These are phyloP conservation scores for Pseudogymnoascus sp. DNA, from an alignment of 2,329 filamentous ascomycete species.

Conservation along the genomic window DNA sequence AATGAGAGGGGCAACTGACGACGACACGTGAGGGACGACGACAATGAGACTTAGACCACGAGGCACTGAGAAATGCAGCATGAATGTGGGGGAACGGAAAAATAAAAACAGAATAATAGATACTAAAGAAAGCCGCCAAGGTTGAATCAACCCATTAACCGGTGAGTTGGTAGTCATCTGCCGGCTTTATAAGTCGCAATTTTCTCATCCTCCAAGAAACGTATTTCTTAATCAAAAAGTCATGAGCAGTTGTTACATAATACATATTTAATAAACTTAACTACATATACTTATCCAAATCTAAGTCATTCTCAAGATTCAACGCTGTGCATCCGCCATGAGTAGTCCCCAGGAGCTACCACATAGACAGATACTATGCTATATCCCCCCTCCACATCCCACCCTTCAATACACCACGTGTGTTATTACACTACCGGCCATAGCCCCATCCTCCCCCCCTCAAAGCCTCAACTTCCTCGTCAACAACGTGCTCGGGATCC, in stretches of 20 bases:
- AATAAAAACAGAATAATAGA: neutral
- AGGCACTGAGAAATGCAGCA: neutral
- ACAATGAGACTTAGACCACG: neutral
- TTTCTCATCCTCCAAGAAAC: neutral
- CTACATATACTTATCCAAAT: neutral
- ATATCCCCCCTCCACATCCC: neutral
- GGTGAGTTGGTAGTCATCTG: neutral
- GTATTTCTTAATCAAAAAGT: neutral
- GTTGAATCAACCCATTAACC: neutral
- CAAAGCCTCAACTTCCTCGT: slow-evolving; percentile 26
- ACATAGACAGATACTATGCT: neutral
- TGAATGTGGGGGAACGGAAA: neutral
- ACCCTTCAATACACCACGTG: neutral
- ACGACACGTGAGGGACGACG: neutral
- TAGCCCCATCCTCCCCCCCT: neutral
- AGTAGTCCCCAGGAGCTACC: slow-evolving; percentile 6
- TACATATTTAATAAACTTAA: slow-evolving; percentile 2
- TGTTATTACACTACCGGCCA: neutral
- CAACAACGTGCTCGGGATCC: slow-evolving; percentile 29
- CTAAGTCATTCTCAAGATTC: neutral
- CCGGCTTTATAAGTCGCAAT: neutral
- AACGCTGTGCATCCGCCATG: neutral
- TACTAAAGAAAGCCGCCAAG: neutral
- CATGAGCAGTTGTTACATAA: neutral
- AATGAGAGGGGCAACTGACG: slow-evolving; percentile 6